Percentiles rank a stretch among this genome's conserved stretches.
These are phyloP conservation scores for Cicer chorassanicum DNA, from an alignment of 306 rosid species.

Conservation along the genomic window DNA sequence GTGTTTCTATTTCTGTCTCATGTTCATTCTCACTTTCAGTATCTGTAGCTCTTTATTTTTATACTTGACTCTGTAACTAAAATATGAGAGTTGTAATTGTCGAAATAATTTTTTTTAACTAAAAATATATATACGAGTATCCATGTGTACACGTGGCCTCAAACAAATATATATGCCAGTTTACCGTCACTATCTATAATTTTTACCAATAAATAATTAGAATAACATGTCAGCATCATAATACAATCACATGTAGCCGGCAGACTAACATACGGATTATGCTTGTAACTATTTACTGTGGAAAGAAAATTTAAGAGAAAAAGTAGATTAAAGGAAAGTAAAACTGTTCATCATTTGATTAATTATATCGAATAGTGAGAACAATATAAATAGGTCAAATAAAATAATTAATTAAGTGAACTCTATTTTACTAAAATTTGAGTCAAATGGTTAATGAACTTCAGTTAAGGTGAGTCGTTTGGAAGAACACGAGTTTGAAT, in stretches of 20 bases:
- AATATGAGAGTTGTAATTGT: not conserved
- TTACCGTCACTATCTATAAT: not conserved
- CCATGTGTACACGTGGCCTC: not conserved
- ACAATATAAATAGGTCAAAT: not conserved
- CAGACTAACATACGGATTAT: slow-evolving; percentile 7
- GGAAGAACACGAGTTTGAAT: too few species aligned
- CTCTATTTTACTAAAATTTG: not conserved
- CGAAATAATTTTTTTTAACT: not conserved
- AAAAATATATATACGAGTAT: not conserved
- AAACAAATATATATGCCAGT: slow-evolving; percentile 2
- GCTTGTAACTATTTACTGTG: not conserved
- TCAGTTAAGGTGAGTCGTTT: too few species aligned
- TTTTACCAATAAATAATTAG: not conserved
- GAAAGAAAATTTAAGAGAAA: not conserved
- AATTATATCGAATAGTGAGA: not conserved
- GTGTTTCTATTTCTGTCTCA: not conserved
- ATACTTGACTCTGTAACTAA: not conserved
- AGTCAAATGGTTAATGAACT: too few species aligned
- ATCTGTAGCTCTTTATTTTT: not conserved
- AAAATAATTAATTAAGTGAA: not conserved
- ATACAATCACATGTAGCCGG: not conserved
- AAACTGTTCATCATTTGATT: not conserved
- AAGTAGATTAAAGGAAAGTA: not conserved
- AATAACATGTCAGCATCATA: slow-evolving; percentile 10
- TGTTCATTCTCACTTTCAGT: not conserved